Conservation (phyloP, 768 basidiomycete species). For the Crucibulum laeve region DNA sequence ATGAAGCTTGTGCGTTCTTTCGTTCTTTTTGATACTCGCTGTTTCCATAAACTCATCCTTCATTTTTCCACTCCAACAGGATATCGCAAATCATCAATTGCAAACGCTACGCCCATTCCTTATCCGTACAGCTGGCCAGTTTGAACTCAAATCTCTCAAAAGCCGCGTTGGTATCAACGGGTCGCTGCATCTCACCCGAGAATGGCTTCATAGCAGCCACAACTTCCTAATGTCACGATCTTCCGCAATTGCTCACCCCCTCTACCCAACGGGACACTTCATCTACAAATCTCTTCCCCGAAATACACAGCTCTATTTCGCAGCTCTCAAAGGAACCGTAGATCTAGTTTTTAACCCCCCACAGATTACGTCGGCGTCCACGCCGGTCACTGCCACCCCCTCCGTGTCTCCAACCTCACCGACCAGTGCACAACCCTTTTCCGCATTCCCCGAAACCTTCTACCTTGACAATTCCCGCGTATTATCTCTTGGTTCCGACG, state of each 20-base stretch:
- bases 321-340: slow-evolving; percentile 54
- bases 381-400: slow-evolving; percentile 14
- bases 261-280: slow-evolving; percentile 35
- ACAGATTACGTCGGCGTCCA: slow-evolving; percentile 24
- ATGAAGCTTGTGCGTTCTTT: slow-evolving; percentile 82
- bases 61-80: slow-evolving; percentile 55
- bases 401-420: slow-evolving; percentile 15
- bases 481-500: slow-evolving; percentile 61
- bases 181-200: slow-evolving; percentile 51
- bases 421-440: slow-evolving; percentile 21
- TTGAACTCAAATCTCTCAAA: slow-evolving; percentile 77
- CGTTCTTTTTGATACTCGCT: slow-evolving; percentile 7
- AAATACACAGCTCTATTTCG: slow-evolving; percentile 52
- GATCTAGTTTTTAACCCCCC: slow-evolving; percentile 64
- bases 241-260: slow-evolving; percentile 38
- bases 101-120: slow-evolving; percentile 91
- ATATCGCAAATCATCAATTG: slow-evolving; percentile 95
- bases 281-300: slow-evolving; percentile 41
- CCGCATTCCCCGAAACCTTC: slow-evolving; percentile 62
- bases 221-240: slow-evolving; percentile 34
- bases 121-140: slow-evolving; percentile 71
- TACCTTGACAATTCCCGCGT: slow-evolving; percentile 78
- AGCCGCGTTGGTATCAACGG: slow-evolving; percentile 40
- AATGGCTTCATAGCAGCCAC: slow-evolving; percentile 61
- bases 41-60: slow-evolving; percentile 10